phyloP scores from a whole-genome alignment of 345 rosid species.

The Eucalyptus cloeziana region DNA sequence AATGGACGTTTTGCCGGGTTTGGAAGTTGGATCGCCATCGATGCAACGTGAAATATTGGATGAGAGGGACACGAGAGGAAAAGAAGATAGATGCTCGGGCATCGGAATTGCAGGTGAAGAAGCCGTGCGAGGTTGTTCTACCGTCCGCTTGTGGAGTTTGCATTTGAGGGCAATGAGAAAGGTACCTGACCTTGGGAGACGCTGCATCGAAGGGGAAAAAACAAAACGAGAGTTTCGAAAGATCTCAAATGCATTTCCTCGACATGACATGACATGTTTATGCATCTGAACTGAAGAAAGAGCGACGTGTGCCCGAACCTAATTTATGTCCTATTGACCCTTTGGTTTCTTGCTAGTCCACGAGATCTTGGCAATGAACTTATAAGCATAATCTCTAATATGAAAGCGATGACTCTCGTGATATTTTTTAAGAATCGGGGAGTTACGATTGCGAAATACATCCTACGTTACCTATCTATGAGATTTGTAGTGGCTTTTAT shows the following conservation, averaged over 20 bases:
- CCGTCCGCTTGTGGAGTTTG: not conserved
- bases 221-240: not conserved
- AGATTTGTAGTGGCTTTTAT: not conserved
- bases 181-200: not conserved
- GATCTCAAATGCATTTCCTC: not conserved
- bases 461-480: not conserved
- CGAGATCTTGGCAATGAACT: not conserved
- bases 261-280: not conserved
- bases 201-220: too few relatives aligned
- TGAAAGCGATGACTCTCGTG: not conserved
- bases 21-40: not conserved
- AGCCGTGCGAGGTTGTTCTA: not conserved
- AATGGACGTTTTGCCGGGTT: not conserved
- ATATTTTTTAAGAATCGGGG: not conserved
- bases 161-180: not conserved
- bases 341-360: not conserved
- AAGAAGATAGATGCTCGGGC: too few relatives aligned
- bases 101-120: not conserved
- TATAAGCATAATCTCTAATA: too few relatives aligned
- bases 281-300: not conserved
- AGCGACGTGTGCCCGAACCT: not conserved
- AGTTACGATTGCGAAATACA: not conserved
- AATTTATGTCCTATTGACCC: rapidly evolving
- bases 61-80: too few relatives aligned
- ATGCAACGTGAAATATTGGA: too few relatives aligned